Conservation (phyloP, 2,329 filamentous ascomycete genomes). For the Colletotrichum ledebouriae region DNA sequence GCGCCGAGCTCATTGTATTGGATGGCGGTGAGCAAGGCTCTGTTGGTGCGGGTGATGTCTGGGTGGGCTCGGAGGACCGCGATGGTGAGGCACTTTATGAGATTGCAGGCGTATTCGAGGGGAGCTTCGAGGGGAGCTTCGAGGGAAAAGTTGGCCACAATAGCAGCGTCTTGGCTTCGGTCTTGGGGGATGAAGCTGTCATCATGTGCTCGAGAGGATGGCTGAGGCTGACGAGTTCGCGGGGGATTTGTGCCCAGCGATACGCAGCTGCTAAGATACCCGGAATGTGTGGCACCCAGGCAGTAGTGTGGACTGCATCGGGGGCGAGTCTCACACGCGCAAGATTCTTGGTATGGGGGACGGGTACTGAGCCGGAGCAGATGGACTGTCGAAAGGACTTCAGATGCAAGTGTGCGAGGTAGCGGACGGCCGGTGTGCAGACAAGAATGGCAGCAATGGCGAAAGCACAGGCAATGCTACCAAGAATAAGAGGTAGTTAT, state of each 20-base stretch:
- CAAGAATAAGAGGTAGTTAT: background rate
- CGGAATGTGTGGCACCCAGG: constrained; percentile 1
- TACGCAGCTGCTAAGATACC: background rate
- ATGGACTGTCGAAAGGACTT: background rate
- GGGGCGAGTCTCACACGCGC: background rate
- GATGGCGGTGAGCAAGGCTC: background rate
- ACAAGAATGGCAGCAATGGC: background rate
- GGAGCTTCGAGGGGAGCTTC: constrained; percentile 2
- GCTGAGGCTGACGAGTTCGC: background rate
- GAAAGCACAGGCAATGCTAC: background rate
- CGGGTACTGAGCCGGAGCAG: background rate
- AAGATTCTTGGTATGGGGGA: background rate
- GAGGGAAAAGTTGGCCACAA: constrained; percentile 8
- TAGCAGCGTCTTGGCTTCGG: background rate
- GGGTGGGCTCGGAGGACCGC: background rate
- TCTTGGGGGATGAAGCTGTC: background rate
- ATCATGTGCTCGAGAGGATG: constrained; percentile 2
- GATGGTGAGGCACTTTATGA: constrained; percentile 1
- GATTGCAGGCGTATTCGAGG: background rate
- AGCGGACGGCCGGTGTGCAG: background rate
- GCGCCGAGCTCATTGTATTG: constrained; percentile 1
- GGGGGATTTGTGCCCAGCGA: background rate
- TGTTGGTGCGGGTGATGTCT: background rate
- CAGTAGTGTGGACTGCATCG: background rate
- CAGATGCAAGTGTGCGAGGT: background rate